Evolutionary conservation across 2,329 filamentous ascomycete species (phyloP), one percentile per base, ranked within the genome.

Genomic region (Sarocladiaceae sp.): DNA sequence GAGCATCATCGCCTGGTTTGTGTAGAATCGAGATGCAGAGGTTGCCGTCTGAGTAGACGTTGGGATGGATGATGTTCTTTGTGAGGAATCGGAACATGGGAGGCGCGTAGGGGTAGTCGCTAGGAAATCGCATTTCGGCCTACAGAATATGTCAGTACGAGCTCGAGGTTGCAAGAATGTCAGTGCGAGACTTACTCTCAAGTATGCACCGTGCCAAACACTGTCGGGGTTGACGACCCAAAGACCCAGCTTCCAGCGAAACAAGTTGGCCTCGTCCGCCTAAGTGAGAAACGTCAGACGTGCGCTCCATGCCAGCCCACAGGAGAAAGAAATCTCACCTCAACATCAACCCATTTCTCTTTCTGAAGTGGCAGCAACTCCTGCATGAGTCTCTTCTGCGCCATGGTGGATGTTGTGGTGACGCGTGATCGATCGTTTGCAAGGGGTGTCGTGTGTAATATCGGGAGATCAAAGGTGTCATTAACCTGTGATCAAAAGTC

Each of bases 1-100:
- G 93, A 60, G 88, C 83, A 65, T 97, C 93, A 55, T 97, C 90
- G 58, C 94, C 94, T 0, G 94, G 91, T 17, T 83, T 81, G 70
- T 99, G 93, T 11, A 99, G 83, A 62, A 99, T 99, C 42, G 92
- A 97, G 66, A 99, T 97, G 75, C 94, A 97, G 40, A 97, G 80
- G 59, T 86, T 86, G 61, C 93, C 93, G 67, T 97, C 89, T 5
- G 83, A 73, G 72, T 97, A 97, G 63, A 99, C 86, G 68, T 99
- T 99, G 3, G 93, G 93, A 68, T 99, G 93, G 72, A 84, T 90
- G 56, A 97, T 86, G 15, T 88, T 84, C 29, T 79, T 80, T 20
- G 75, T 72, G 17, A 83, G 67, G 72, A 99, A 97, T 57, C 86
- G 86, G 76, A 99, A 97, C 52, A 86, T 87, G 23, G 93, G 93